Evolutionary conservation across 1,139 yeast genomes (phyloP).

Genomic region (Taphrina betulina): DNA sequence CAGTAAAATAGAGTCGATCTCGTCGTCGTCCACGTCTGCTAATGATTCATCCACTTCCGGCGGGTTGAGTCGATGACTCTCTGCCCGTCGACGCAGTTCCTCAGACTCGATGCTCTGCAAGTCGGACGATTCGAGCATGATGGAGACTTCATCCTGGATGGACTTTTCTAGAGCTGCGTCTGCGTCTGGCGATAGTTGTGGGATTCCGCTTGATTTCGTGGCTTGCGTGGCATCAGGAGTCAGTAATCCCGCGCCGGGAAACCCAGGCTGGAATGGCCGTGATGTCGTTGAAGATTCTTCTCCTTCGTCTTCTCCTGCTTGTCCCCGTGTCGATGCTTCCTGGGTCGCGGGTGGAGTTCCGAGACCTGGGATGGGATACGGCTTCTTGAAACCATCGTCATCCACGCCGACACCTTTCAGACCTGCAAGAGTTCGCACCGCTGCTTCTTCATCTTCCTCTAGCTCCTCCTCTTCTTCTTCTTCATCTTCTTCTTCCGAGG

Average conservation of each 20-base stretch:
- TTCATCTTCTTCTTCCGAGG: not conserved
- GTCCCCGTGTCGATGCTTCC: constrained; percentile 37
- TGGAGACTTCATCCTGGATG: constrained; percentile 50
- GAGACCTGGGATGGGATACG: constrained; percentile 10
- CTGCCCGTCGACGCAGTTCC: constrained; percentile 35
- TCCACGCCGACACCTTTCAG: constrained; percentile 14
- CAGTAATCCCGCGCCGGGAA: not conserved
- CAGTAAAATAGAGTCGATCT: constrained; percentile 59
- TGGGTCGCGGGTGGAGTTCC: constrained; percentile 18
- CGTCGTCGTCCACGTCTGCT: constrained; percentile 81
- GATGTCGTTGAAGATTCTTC: constrained; percentile 41
- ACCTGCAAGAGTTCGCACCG: constrained; percentile 21
- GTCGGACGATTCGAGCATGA: constrained; percentile 51
- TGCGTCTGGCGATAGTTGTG: not conserved
- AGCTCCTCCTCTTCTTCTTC: constrained; percentile 9
- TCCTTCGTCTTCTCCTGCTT: constrained; percentile 41
- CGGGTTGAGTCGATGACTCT: constrained; percentile 49
- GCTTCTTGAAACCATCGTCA: constrained; percentile 15
- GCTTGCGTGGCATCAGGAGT: not conserved
- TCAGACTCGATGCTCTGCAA: constrained; percentile 15
- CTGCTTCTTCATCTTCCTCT: constrained; percentile 24
- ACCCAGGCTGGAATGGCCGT: constrained; percentile 3
- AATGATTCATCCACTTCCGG: constrained; percentile 59
- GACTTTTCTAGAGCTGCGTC: constrained; percentile 19
- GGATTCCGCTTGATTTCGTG: not conserved